These are phyloP conservation scores for Capronia americana DNA, from an alignment of 2,329 filamentous ascomycete genomes.

Conservation along the genomic window DNA sequence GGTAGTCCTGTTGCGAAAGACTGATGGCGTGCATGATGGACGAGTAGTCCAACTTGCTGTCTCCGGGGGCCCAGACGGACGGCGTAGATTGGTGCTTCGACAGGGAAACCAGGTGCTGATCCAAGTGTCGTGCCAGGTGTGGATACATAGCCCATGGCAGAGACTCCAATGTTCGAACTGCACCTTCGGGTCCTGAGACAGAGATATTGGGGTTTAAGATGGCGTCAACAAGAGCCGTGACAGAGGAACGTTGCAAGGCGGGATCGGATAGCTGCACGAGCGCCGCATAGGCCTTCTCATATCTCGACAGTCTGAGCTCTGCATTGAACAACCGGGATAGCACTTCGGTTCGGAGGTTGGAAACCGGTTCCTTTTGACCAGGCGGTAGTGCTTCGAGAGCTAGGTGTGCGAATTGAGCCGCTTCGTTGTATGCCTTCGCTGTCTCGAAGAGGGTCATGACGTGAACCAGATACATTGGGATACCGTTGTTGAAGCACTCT, in stretches of 20 bases:
- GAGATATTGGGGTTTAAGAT: conserved; percentile 47
- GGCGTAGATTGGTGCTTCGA: conserved; percentile 73
- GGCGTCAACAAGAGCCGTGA: conserved; percentile 68
- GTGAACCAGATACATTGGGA: conserved; percentile 85
- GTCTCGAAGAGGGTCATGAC: conserved; percentile 82
- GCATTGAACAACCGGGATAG: conserved; percentile 84
- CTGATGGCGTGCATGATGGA: conserved; percentile 92
- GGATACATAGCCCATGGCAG: conserved; percentile 71
- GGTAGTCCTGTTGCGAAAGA: conserved; percentile 82
- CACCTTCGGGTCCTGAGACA: conserved; percentile 47
- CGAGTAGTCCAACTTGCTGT: conserved; percentile 70
- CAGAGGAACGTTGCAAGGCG: conserved; percentile 72
- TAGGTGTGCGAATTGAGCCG: conserved; percentile 80
- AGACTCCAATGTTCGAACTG: conserved; percentile 68
- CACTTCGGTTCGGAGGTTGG: conserved; percentile 68
- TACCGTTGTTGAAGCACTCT: conserved; percentile 70
- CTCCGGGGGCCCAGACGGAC: background rate
- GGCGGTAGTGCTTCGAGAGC: conserved; percentile 68
- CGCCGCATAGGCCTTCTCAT: conserved; percentile 80
- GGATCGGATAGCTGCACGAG: conserved; percentile 74
- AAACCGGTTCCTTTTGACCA: conserved; percentile 44
- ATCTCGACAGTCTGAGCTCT: conserved; percentile 77
- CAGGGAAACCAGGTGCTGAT: conserved; percentile 75
- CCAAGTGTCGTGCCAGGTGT: conserved; percentile 76
- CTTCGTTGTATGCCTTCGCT: conserved; percentile 76